These are phyloP conservation scores for Brasilioporus rufonigricans DNA, from an alignment of 768 basidiomycete species.

Conservation along the genomic window DNA sequence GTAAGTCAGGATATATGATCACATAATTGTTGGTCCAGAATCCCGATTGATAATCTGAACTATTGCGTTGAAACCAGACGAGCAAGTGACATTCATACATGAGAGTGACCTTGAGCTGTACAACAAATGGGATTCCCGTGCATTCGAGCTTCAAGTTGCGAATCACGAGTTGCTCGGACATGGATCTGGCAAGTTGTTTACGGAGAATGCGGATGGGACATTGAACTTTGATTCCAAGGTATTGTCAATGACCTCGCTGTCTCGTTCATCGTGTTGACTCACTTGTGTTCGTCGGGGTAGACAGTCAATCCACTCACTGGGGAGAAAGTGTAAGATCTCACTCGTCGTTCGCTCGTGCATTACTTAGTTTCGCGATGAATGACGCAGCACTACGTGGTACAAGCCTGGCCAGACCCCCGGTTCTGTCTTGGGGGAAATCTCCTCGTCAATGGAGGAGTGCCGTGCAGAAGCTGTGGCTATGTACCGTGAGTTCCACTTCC, in stretches of 20 bases:
- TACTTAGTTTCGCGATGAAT: background rate
- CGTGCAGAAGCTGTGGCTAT: constrained; percentile 87
- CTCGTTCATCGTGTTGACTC: background rate
- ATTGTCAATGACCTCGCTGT: constrained; percentile 36
- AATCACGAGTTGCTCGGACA: constrained; percentile 89
- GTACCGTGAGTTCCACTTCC: constrained; percentile 51
- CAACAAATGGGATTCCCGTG: constrained; percentile 71
- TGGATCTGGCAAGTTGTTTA: constrained; percentile 80
- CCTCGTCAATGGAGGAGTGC: constrained; percentile 91
- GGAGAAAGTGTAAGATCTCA: constrained; percentile 55
- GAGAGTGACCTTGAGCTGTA: constrained; percentile 74
- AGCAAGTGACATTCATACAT: constrained; percentile 79
- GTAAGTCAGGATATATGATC: constrained; percentile 40
- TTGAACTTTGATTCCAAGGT: constrained; percentile 76
- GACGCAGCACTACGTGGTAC: constrained; percentile 74
- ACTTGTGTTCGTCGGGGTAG: constrained; percentile 37
- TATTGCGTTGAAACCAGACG: constrained; percentile 41
- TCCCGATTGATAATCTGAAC: background rate
- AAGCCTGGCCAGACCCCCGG: constrained; percentile 82
- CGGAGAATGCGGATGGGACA: constrained; percentile 70
- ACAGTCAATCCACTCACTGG: constrained; percentile 82
- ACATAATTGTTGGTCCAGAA: background rate
- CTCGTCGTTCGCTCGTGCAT: background rate
- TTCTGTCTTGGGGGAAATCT: constrained; percentile 81
- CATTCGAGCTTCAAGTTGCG: constrained; percentile 88